Evolutionary conservation across 2,329 filamentous ascomycete species (phyloP), one percentile per base, ranked within the genome.

Genomic region (Colletotrichum navitas): DNA sequence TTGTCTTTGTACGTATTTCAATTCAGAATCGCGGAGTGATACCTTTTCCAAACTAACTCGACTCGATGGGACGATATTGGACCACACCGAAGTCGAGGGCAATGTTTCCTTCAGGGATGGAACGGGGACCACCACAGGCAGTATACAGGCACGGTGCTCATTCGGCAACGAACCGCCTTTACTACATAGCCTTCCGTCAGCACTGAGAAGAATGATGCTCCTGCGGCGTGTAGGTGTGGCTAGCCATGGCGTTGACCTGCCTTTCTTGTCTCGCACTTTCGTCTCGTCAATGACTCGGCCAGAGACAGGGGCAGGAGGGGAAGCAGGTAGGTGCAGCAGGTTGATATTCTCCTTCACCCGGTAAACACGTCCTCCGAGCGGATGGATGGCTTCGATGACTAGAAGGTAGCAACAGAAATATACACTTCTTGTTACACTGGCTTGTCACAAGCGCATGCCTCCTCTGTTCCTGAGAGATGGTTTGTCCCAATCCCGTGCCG

Each of bases 271-370:
- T 63, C 61, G 32, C 36, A 45, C 21, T 41, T 34, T 45, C 49
- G 14, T 55, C 24, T 55, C 39, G 43, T 55, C 61, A 63, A 63
- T 63, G 61, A 47, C 47, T 63, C 61, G 47, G 61, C 61, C 47
- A 26, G 21, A n/a, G 47, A 34, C 16, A 62, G 24, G 24, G 45
- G 43, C 24, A 32, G 34, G 16, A 63, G 47, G 11, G 18, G 32
- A 16, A 29, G 34, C 26, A 45, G 12, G 29, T 26, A 24, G 12
- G 45, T 7, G 24, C 24, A n/a, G 3, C 18, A 49, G 26, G 24
- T 24, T 34, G 39, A n/a, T 6, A 47, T 21, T 41, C 18, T 7
- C n/a, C 29, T 36, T 39, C 34, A 12, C 34, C 45, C 24, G 10
- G 5, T 41, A n/a, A 29, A 29, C 10, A 63, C 10, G 4, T 62